Base-by-base conservation (phyloP, 352 stramenopile genomes). In the Aphanomyces euteiches region DNA sequence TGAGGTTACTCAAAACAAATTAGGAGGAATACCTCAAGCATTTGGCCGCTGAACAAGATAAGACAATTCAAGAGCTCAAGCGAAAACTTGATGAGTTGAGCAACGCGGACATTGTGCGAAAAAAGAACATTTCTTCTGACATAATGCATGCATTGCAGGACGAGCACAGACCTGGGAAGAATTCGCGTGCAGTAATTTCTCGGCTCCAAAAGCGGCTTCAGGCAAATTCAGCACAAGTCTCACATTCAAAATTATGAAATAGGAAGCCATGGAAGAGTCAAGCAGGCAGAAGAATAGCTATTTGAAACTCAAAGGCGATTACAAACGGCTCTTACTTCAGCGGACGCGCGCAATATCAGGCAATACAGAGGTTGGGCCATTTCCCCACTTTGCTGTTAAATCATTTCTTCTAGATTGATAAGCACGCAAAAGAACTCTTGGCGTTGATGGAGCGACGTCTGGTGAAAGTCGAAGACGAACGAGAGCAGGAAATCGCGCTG, bases 31-130 rank as follows among this genome's bases (percentile, higher is more conserved):
- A 80, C 40, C 72, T 87, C 17, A 77, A 77, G 3, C 76, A 81
- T 43, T 56, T 87, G 38, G 79, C 79, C 0, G 75, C 79, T 1
- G 78, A 87, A 60, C 79, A 87, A 63, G 79, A 84, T 63, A 78
- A 78, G 59, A 84, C 77, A 17, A 84, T 87, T 67, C 50, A 66
- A 8, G 67, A 75, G 45, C 70, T 87, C 21, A 82, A 83, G 60
- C 58, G 74, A 19, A 78, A 79, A 19, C 76, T 87, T 47, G 74
- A 86, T 67, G 71, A 81, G 34, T 66, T 84, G 13, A 43, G 1
- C 8, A 43, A 37, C 13, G 13, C 37, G 7, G 12, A 15, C n/a
- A 36, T 19, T 10, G 50, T 28, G 28, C 28, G 28, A 28, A 28
- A 28, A n/a, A 28, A 28, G 28, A 28, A 28, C 0, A 28, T 28